phyloP scores from a whole-genome alignment of 306 rosid species.

The Cucumis melo region DNA sequence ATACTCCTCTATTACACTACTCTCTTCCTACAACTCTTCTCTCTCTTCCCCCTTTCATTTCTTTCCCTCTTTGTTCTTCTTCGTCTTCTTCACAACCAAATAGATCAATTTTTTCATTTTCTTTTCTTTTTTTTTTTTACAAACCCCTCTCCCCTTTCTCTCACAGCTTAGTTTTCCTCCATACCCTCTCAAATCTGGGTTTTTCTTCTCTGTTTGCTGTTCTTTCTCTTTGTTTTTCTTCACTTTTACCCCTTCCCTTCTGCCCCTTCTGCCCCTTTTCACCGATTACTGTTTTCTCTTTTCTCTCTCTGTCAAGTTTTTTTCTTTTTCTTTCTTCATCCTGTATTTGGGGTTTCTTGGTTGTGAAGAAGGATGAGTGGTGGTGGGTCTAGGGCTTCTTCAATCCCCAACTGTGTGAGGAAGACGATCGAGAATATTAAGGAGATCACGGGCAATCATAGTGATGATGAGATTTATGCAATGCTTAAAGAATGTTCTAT shows the following conservation, averaged over 20 bases:
- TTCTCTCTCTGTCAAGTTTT: background rate
- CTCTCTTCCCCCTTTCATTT: background rate
- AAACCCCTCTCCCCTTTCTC: conserved; percentile 6
- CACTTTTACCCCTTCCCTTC: background rate
- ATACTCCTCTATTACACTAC: conserved; percentile 13
- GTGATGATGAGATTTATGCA: conserved; percentile 82
- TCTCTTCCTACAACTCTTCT: background rate
- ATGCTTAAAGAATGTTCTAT: conserved; percentile 91
- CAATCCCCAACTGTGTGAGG: conserved; percentile 60
- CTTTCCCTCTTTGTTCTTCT: background rate
- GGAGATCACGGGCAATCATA: conserved; percentile 79
- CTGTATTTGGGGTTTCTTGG: conserved; percentile 19
- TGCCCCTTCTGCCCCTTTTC: background rate
- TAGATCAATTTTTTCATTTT: background rate
- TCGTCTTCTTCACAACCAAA: conserved; percentile 4
- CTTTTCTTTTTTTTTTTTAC: background rate
- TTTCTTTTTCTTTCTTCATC: conserved; percentile 3
- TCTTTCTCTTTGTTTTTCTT: background rate
- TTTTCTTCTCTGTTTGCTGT: background rate
- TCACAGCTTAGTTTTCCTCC: background rate
- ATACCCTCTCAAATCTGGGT: background rate
- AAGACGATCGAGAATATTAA: conserved; percentile 67
- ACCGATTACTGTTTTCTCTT: background rate
- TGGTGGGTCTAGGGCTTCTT: conserved; percentile 69
- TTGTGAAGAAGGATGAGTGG: conserved; percentile 52